Evolutionary conservation across 768 basidiomycete species (phyloP).

Genomic region (Inosperma sp.): DNA sequence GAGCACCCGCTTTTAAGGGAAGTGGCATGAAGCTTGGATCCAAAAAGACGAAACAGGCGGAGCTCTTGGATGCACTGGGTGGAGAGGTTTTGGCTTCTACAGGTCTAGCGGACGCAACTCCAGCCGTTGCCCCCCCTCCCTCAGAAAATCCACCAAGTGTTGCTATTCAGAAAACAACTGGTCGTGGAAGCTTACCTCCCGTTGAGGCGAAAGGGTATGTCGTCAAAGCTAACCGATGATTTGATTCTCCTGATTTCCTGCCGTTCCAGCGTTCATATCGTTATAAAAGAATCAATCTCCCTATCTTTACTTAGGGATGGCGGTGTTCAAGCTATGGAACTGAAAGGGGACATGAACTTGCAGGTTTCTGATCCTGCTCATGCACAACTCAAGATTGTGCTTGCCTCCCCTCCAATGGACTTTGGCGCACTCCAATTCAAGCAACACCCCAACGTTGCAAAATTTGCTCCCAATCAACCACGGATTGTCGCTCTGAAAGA

Average conservation of each 20-base stretch:
- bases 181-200: constrained; percentile 63
- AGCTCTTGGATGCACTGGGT: constrained; percentile 83
- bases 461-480: constrained; percentile 63
- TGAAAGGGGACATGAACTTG: constrained; percentile 94
- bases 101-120: constrained; percentile 39
- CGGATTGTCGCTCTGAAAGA: constrained; percentile 82
- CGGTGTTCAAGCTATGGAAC: constrained; percentile 82
- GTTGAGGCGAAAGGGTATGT: constrained; percentile 73
- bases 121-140: constrained; percentile 43
- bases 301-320: constrained; percentile 85
- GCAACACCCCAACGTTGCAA: constrained; percentile 92
- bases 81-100: constrained; percentile 62
- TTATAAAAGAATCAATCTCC: constrained; percentile 78
- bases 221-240: too few species aligned
- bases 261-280: constrained; percentile 69
- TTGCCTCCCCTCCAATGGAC: constrained; percentile 52
- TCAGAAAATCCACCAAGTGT: constrained; percentile 44
- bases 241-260: too few species aligned
- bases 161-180: constrained; percentile 40
- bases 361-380: constrained; percentile 73
- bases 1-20: constrained; percentile 83
- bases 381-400: constrained; percentile 64
- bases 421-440: constrained; percentile 84
- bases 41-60: constrained; percentile 88
- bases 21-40: constrained; percentile 94